Evolutionary conservation across 2,329 filamentous ascomycete genomes (phyloP), one percentile per base, ranked within the genome.

Genomic region (Cordyceps cicadae): DNA sequence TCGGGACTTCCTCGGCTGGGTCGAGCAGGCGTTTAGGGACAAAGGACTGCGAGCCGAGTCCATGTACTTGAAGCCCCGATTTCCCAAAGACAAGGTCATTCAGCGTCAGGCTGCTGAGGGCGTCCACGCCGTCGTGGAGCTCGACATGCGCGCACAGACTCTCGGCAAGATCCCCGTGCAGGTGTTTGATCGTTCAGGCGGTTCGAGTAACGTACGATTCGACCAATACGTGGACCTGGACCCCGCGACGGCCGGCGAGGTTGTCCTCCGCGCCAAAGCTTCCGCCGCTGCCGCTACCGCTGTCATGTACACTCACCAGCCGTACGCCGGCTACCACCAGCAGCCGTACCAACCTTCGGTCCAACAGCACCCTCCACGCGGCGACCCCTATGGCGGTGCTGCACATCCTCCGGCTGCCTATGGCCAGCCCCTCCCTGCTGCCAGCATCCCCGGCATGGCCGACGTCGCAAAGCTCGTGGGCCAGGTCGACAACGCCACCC

Each of bases 151-250:
- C 51, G 84, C 90, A 24, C 88, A 96, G 68, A 78, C 80, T 39
- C 81, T 81, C 1, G 86, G 86, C 64, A 92, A 87, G 70, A 88
- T 97, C 55, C 84, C 89, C 0, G 77, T 97, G 3, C 90, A 93
- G 67, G 84, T 96, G 6, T 97, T 97, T 69, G 89, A 96, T 73
- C 87, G 92, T 29, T 87, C 85, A 46, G 81, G 79, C 11, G 90
- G 89, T n/a, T 78, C 79, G 19, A 84, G 84, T 67, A 92, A 90
- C 65, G 86, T 95, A 62, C 85, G 86, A 49, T 97, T 90, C 70
- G 90, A 96, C 67, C 88, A 95, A 70, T 97, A 97, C 71, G 84
- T 88, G 61, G 87, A 92, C 66, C 80, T 97, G 2, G 88, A 95
- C 41, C 89, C 92, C 0, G 74, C 78, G 6, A 86, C 92, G 51